A percentile compares a stretch with the other conserved stretches of the same genome.
phyloP scores from a whole-genome alignment of 148 eudicot genomes.

The Linanthus parryae region DNA sequence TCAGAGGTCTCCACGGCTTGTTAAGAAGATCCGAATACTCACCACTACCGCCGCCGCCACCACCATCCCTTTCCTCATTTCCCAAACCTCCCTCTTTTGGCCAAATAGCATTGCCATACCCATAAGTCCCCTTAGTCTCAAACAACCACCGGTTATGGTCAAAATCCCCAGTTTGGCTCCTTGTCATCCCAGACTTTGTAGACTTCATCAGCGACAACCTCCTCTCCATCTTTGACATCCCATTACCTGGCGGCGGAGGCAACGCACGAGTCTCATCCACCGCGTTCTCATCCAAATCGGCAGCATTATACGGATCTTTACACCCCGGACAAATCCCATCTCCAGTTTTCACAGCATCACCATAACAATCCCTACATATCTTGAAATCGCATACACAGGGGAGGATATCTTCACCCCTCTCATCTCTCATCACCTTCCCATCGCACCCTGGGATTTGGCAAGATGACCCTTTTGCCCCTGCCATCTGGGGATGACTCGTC shows the following conservation, averaged over 20 bases:
- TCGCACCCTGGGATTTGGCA: constrained; percentile 70
- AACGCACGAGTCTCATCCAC: not conserved
- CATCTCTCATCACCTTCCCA: constrained; percentile 81
- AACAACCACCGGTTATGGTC: constrained; percentile 4
- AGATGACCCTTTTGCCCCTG: constrained; percentile 69
- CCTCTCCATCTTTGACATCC: constrained; percentile 3
- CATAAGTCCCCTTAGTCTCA: not conserved
- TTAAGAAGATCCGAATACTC: not conserved
- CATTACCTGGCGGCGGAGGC: not conserved
- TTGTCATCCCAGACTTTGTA: constrained; percentile 31
- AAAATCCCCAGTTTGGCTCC: constrained; percentile 3
- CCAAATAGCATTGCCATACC: constrained; percentile 6
- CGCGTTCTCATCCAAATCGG: constrained; percentile 45
- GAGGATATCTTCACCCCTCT: constrained; percentile 59
- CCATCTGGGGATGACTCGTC: constrained; percentile 75
- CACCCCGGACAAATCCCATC: constrained; percentile 72
- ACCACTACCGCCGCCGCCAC: not conserved
- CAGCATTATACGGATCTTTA: constrained; percentile 61
- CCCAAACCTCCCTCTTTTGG: not conserved
- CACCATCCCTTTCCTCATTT: not conserved
- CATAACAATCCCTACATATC: constrained; percentile 71
- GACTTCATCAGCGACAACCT: constrained; percentile 24
- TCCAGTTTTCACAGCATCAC: constrained; percentile 65
- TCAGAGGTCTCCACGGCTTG: constrained; percentile 2
- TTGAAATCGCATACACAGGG: constrained; percentile 89